Conservation (phyloP, 2,329 filamentous ascomycete species). For the Pseudogymnoascus sp. region DNA sequence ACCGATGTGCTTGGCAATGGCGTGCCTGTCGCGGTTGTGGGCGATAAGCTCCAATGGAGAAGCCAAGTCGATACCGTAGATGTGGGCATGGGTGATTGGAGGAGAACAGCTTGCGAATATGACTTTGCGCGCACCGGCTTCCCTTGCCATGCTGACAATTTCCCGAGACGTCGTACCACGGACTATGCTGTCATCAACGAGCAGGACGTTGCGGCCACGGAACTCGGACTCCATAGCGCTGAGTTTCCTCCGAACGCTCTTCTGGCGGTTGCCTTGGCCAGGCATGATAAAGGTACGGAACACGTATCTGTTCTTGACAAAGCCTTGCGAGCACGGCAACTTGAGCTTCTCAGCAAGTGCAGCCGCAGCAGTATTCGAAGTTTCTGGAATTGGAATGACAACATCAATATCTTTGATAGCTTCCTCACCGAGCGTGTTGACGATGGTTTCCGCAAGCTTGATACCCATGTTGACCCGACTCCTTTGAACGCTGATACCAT, state of each 20-base stretch:
- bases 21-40: constrained; percentile 51
- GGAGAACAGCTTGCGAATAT: constrained; percentile 78
- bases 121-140: constrained; percentile 73
- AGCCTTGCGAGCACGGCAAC: constrained; percentile 71
- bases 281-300: constrained; percentile 85
- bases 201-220: constrained; percentile 64
- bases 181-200: constrained; percentile 88
- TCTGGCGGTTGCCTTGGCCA: constrained; percentile 69
- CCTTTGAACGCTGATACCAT: constrained; percentile 78
- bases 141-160: constrained; percentile 75
- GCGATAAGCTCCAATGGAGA: constrained; percentile 64
- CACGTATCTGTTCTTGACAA: constrained; percentile 85
- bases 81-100: constrained; percentile 75
- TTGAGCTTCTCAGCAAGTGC: constrained; percentile 65
- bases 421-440: constrained; percentile 56
- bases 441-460: constrained; percentile 67
- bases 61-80: constrained; percentile 73
- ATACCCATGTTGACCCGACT: constrained; percentile 81
- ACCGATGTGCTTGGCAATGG: constrained; percentile 59
- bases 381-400: constrained; percentile 78
- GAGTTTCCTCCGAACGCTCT: constrained; percentile 82
- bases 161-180: constrained; percentile 74
- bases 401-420: constrained; percentile 69
- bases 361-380: constrained; percentile 71
- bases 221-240: constrained; percentile 83